Percentiles rank a stretch among this genome's conserved stretches.
Evolutionary conservation across 2,329 filamentous ascomycete genomes (phyloP).

Genomic region (Cercospora sp.): DNA sequence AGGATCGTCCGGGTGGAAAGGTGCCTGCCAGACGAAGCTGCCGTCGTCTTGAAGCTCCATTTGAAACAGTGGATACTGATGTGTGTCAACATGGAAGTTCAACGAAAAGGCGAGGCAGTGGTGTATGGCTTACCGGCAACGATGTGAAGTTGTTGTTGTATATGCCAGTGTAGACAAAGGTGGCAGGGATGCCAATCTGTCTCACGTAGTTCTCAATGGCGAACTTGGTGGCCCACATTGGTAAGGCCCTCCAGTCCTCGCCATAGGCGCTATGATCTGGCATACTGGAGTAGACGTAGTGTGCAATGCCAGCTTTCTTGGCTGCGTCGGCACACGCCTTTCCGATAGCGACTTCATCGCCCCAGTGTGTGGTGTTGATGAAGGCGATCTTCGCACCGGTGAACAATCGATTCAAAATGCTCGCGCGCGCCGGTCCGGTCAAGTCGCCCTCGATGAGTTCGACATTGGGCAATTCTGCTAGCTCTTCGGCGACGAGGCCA

Average conservation of each 20-base stretch:
- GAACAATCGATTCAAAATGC: conserved; percentile 55
- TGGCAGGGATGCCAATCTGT: conserved; percentile 77
- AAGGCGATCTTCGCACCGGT: conserved; percentile 83
- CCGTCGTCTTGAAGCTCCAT: conserved; percentile 86
- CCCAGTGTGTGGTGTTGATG: conserved; percentile 97
- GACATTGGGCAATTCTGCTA: conserved; percentile 78
- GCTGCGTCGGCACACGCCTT: conserved; percentile 86
- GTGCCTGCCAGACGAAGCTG: conserved; percentile 88
- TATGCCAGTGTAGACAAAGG: conserved; percentile 93
- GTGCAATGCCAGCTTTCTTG: conserved; percentile 78
- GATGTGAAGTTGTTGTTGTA: conserved; percentile 71
- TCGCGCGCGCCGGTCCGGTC: conserved; percentile 35
- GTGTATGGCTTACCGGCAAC: not conserved
- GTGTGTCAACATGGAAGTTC: not conserved
- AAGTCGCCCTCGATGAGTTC: conserved; percentile 71
- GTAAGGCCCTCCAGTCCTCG: conserved; percentile 74
- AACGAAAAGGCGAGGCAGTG: not conserved
- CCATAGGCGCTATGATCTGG: conserved; percentile 86
- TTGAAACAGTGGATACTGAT: conserved; percentile 81
- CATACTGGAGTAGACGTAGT: conserved; percentile 97
- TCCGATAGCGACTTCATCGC: conserved; percentile 88
- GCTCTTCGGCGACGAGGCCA: conserved; percentile 84
- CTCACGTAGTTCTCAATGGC: conserved; percentile 89
- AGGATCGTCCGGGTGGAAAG: conserved; percentile 85
- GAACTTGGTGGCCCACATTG: conserved; percentile 90